Evolutionary conservation across 2,329 filamentous ascomycete genomes (phyloP), one percentile per base, ranked within the genome.

Genomic region (Calonectria leucothoes): DNA sequence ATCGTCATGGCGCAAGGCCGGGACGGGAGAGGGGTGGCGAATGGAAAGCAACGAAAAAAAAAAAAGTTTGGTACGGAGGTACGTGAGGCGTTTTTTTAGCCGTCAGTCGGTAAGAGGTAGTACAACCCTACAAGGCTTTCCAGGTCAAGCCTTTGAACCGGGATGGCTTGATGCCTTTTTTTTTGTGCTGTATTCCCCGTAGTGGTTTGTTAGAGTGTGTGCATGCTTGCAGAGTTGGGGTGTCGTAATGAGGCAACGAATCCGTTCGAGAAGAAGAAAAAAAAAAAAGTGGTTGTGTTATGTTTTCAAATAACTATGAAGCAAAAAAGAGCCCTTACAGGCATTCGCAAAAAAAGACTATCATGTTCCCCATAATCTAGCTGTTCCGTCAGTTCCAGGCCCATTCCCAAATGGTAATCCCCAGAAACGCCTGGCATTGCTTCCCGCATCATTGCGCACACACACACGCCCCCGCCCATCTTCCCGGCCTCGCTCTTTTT

Each of bases 281-380:
- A 57, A 17, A 35, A n/a, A n/a, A n/a, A n/a, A n/a, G n/a, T n/a
- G n/a, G 6, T 12, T 3, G 1, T 72, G 45, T 35, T 64, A 64
- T 68, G 45, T 55, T 63, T 72, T 42, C 64, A 64, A 66, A 57
- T 68, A 68, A 66, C 48, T 68, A 69, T 64, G 65, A 57, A 42
- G 49, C 48, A 67, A 31, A 65, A 57, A 57, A 45, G 39, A 39
- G 35, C 69, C 52, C 45, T 67, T 31, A 52, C 42, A 63, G 61
- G 52, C 69, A 51, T 42, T 52, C 51, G 29, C 42, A 67, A 68
- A 39, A 45, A n/a, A n/a, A n/a, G n/a, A n/a, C n/a, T 37, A 39
- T 65, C 65, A 49, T 72, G 55, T 64, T 72, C 70, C 37, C 65
- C 65, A 45, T 68, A 64, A 68, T 72, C 70, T 72, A 72, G 65